Evolutionary conservation across 1,284 basidiomycete genomes (phyloP).

Genomic region (Moesziomyces aphidis): DNA sequence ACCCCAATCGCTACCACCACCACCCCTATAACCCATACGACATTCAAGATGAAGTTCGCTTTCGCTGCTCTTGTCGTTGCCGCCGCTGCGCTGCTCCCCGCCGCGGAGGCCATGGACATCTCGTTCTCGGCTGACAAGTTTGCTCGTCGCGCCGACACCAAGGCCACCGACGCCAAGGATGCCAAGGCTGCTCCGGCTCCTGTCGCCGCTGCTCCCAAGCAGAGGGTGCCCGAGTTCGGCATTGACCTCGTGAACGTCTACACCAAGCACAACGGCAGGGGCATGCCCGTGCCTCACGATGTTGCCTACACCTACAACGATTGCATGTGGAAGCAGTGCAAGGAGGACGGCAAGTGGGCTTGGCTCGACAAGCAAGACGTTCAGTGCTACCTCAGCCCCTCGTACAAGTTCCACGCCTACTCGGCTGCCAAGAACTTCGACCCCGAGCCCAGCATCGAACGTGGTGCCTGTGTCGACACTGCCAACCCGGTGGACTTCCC

Average conservation of each 20-base stretch:
- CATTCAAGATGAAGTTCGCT: slow-evolving; percentile 36
- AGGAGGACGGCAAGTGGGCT: not conserved
- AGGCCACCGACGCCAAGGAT: too few relatives aligned
- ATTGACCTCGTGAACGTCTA: slow-evolving; percentile 13
- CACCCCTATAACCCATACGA: not conserved
- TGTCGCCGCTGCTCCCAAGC: not conserved
- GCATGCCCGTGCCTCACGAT: slow-evolving; percentile 21
- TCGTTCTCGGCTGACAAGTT: slow-evolving; percentile 20
- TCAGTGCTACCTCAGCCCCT: slow-evolving; percentile 34
- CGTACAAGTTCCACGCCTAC: slow-evolving; percentile 37
- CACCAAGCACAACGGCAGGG: slow-evolving; percentile 5
- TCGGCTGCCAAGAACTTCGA: slow-evolving; percentile 20
- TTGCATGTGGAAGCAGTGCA: slow-evolving; percentile 30
- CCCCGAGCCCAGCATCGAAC: not conserved
- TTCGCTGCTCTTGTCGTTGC: slow-evolving; percentile 22
- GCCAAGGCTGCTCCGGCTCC: too few relatives aligned
- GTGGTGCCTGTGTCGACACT: slow-evolving; percentile 25
- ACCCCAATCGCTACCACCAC: too few relatives aligned
- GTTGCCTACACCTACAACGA: slow-evolving; percentile 9
- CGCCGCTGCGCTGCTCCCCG: slow-evolving; percentile 33
- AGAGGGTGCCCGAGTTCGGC: slow-evolving; percentile 16
- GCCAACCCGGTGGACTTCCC: slow-evolving; percentile 16
- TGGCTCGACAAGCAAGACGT: slow-evolving; percentile 38
- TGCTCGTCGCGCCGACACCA: slow-evolving; percentile 14
- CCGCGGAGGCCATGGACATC: slow-evolving; percentile 25